Evolutionary conservation across 2,329 filamentous ascomycete genomes (phyloP).

Genomic region (Fusarium floridanum): DNA sequence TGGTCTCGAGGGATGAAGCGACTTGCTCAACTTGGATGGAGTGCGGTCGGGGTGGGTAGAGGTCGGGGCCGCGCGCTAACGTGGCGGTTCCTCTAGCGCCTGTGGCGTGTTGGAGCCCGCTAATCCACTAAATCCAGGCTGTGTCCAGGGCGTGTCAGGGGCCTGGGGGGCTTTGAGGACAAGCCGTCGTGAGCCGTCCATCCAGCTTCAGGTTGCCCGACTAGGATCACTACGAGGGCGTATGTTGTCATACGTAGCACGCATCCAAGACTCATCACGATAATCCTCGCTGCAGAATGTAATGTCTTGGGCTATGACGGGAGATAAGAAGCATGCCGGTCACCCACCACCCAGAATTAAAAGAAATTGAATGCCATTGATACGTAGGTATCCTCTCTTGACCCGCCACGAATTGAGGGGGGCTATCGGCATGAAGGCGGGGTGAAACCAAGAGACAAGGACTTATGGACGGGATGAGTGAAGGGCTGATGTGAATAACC

Average conservation of each 20-base stretch:
- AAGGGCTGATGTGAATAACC: constrained; percentile 2
- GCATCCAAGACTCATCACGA: not conserved
- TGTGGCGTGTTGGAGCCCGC: constrained; percentile 36
- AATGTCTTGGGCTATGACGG: not conserved
- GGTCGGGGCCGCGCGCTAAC: constrained; percentile 33
- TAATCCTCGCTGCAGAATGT: not conserved
- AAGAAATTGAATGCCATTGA: not conserved
- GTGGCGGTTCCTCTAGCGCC: constrained; percentile 42
- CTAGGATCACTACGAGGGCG: not conserved
- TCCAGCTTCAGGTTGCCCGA: not conserved
- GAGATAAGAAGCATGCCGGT: not conserved
- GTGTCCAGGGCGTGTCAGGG: constrained; percentile 7
- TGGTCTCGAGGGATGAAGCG: constrained; percentile 34
- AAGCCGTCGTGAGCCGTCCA: constrained; percentile 14
- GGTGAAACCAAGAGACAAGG: constrained; percentile 8
- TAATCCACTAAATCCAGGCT: constrained; percentile 34
- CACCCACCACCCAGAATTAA: not conserved
- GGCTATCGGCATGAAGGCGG: constrained; percentile 24
- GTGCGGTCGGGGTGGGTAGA: not conserved
- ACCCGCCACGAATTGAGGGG: constrained; percentile 6
- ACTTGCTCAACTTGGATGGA: constrained; percentile 9
- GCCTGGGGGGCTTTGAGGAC: not conserved
- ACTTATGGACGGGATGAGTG: not conserved
- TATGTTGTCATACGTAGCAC: constrained; percentile 1
- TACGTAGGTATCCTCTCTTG: not conserved